These are phyloP conservation scores for Colletotrichum orchidophilum DNA, from an alignment of 2,329 filamentous ascomycete genomes.

Conservation along the genomic window DNA sequence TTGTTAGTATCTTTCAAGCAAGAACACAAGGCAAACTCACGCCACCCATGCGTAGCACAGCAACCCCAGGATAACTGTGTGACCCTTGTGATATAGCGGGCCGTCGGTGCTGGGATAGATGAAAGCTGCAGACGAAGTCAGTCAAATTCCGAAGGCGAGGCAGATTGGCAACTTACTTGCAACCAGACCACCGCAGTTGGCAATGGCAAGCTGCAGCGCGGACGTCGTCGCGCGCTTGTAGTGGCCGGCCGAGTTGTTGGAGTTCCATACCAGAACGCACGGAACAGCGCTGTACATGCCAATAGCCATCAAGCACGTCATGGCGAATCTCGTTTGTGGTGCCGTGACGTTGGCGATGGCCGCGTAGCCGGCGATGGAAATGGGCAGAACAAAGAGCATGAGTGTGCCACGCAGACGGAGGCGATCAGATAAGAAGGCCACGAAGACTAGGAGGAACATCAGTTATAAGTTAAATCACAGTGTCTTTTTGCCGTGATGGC, in stretches of 20 bases:
- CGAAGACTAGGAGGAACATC: slow-evolving; percentile 47
- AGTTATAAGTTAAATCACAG: neutral
- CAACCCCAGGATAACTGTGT: slow-evolving; percentile 68
- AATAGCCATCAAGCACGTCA: slow-evolving; percentile 74
- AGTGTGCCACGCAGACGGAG: slow-evolving; percentile 66
- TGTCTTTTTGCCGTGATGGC: slow-evolving; percentile 2
- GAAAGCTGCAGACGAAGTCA: slow-evolving; percentile 53
- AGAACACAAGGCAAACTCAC: slow-evolving; percentile 52
- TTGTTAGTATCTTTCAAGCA: neutral
- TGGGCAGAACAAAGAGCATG: slow-evolving; percentile 70
- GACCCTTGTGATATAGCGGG: slow-evolving; percentile 68
- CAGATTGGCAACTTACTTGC: slow-evolving; percentile 52
- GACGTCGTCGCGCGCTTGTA: slow-evolving; percentile 76
- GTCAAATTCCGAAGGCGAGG: rapidly evolving
- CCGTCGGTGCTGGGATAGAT: slow-evolving; percentile 66
- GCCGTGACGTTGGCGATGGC: slow-evolving; percentile 66
- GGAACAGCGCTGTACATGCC: slow-evolving; percentile 72
- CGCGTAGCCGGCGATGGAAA: slow-evolving; percentile 73
- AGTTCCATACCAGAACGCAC: slow-evolving; percentile 71
- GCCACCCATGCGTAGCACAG: slow-evolving; percentile 71
- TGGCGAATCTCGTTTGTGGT: slow-evolving; percentile 66
- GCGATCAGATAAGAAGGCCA: slow-evolving; percentile 69
- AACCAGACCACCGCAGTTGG: slow-evolving; percentile 74
- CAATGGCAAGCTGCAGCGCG: slow-evolving; percentile 71
- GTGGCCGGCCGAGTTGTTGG: slow-evolving; percentile 74